phyloP scores from a whole-genome alignment of 202 grass and related monocot species.

The Panicum virgatum region DNA sequence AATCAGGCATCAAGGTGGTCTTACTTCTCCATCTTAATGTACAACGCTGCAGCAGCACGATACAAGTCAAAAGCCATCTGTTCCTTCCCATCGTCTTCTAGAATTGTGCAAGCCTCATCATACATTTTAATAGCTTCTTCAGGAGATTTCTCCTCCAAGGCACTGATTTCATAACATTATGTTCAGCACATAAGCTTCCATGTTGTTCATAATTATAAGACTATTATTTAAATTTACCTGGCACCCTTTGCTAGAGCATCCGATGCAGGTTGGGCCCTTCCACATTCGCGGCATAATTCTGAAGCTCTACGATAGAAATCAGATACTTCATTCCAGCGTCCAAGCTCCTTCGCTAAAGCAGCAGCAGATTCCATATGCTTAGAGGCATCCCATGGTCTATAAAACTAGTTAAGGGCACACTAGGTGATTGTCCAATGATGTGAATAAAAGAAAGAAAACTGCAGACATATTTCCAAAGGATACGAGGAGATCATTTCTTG shows the following conservation, averaged over 20 bases:
- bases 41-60: constrained; percentile 63
- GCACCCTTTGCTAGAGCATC: constrained; percentile 96
- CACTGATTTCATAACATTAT: constrained; percentile 48
- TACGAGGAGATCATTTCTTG: constrained; percentile 99
- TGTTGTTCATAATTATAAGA: background rate
- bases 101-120: constrained; percentile 69
- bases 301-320: constrained; percentile 86
- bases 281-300: constrained; percentile 90
- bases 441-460: background rate
- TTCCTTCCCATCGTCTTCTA: constrained; percentile 97
- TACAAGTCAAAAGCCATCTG: constrained; percentile 99
- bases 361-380: constrained; percentile 98
- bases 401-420: constrained; percentile 48
- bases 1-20: constrained; percentile 23
- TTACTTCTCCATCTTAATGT: constrained; percentile 89
- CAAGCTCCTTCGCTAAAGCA: constrained; percentile 89
- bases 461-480: constrained; percentile 41
- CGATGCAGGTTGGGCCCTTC: constrained; percentile 87
- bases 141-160: constrained; percentile 80
- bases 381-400: constrained; percentile 96
- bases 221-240: constrained; percentile 49
- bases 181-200: constrained; percentile 33
- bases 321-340: constrained; percentile 81
- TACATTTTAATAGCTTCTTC: constrained; percentile 91
- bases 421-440: background rate